A percentile compares a stretch with the other conserved stretches of the same genome.
phyloP scores from a whole-genome alignment of 2,329 filamentous ascomycete genomes.

The Cordyceps tenuipes region DNA sequence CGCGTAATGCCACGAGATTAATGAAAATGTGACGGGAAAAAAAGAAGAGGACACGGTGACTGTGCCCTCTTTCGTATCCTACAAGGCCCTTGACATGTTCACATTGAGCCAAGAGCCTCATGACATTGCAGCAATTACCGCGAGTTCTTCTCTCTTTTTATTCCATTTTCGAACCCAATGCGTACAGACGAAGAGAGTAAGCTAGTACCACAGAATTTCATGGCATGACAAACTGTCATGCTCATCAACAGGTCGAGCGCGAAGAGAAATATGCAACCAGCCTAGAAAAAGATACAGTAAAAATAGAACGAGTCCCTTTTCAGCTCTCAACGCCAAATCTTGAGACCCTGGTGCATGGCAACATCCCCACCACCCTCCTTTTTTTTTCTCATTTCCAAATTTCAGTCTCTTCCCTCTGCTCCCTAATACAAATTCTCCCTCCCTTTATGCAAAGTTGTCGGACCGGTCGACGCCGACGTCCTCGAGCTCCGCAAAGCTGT shows the following conservation, averaged over 20 bases:
- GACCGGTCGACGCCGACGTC: slow-evolving; percentile 90
- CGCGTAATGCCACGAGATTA: not conserved
- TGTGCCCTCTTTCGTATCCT: not conserved
- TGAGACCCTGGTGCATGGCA: not conserved
- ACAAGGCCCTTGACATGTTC: not conserved
- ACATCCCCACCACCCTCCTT: not conserved
- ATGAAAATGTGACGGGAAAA: too few relatives aligned
- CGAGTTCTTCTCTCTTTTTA: not conserved
- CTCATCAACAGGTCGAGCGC: not conserved
- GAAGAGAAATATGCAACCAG: not conserved
- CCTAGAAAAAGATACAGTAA: not conserved
- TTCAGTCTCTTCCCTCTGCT: not conserved
- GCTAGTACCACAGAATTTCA: slow-evolving; percentile 8
- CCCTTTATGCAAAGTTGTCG: slow-evolving; percentile 77
- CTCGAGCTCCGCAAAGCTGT: slow-evolving; percentile 94
- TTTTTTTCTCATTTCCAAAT: not conserved
- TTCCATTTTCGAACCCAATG: not conserved
- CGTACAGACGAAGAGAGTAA: not conserved
- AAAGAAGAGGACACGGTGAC: not conserved
- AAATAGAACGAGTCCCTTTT: not conserved
- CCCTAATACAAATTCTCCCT: not conserved
- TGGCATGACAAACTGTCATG: not conserved
- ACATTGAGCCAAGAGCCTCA: not conserved
- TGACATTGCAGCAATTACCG: not conserved
- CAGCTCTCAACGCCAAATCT: slow-evolving; percentile 1